A percentile compares a stretch with the other conserved stretches of the same genome.
phyloP scores from a whole-genome alignment of 371 early-diverging fungal genomes.

The Mortierella sp. region DNA sequence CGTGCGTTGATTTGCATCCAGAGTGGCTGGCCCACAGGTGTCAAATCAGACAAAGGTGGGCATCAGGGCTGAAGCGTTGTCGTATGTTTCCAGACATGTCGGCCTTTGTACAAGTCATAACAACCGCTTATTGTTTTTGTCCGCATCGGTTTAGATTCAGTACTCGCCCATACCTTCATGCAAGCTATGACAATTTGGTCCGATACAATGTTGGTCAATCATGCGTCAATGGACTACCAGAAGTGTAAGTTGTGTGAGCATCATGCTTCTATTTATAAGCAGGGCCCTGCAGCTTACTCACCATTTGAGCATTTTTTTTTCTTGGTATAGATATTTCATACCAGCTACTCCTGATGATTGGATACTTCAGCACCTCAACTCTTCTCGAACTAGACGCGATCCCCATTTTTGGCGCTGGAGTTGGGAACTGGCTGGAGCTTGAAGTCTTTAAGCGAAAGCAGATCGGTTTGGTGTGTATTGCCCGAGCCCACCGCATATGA shows the following conservation, averaged over 20 bases:
- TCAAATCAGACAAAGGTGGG: constrained; percentile 25
- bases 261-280: neutral
- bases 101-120: neutral
- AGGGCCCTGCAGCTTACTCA: neutral
- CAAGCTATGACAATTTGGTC: constrained; percentile 43
- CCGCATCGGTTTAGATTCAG: constrained; percentile 23
- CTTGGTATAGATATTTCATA: constrained; percentile 29
- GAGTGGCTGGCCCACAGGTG: constrained; percentile 46
- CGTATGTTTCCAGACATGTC: neutral
- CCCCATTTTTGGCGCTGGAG: constrained; percentile 25
- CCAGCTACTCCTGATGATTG: constrained; percentile 36
- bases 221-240: constrained; percentile 43
- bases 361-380: constrained; percentile 24
- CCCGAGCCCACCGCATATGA: too few species aligned
- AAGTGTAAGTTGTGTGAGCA: constrained; percentile 26
- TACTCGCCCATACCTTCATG: constrained; percentile 24
- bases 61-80: too few species aligned
- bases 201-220: constrained; percentile 43
- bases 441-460: constrained; percentile 26
- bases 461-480: constrained; percentile 24
- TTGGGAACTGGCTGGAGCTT: constrained; percentile 40
- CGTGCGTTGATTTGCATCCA: constrained; percentile 46
- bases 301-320: neutral
- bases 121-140: neutral
- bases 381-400: constrained; percentile 23